Evolutionary conservation across 2,329 filamentous ascomycete species (phyloP).

Genomic region (Alternaria alternata): DNA sequence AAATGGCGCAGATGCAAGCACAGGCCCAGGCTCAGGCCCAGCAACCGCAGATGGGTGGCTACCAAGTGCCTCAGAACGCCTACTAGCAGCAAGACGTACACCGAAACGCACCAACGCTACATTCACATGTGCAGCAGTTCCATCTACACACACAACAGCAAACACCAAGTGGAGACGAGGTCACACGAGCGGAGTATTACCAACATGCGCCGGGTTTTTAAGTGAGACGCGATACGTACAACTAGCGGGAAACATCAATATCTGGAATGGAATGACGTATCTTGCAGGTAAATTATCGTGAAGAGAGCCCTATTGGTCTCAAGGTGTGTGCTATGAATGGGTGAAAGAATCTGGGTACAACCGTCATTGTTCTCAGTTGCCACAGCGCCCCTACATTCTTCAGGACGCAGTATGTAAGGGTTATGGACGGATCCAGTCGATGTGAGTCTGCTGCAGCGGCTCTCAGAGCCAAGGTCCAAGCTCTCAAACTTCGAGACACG

Average conservation of each 20-base stretch:
- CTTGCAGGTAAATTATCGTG: background rate
- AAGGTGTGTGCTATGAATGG: background rate
- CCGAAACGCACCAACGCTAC: background rate
- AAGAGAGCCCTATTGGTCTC: background rate
- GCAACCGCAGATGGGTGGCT: slow-evolving; percentile 50
- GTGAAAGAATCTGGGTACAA: background rate
- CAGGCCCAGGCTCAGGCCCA: slow-evolving; percentile 47
- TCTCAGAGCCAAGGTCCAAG: background rate
- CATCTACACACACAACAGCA: background rate
- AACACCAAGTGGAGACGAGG: background rate
- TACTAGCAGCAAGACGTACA: slow-evolving; percentile 35
- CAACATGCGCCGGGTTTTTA: background rate
- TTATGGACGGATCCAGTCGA: background rate
- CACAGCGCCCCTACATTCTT: background rate
- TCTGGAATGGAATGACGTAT: background rate
- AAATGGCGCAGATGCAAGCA: slow-evolving; percentile 45
- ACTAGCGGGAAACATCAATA: background rate
- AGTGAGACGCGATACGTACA: background rate
- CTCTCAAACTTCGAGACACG: background rate
- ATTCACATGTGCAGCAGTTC: background rate
- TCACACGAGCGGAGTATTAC: background rate
- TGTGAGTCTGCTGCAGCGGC: background rate
- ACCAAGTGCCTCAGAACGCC: slow-evolving; percentile 49
- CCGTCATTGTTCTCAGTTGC: background rate
- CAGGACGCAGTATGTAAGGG: background rate